These are phyloP conservation scores for Malassezia brasiliensis DNA, from an alignment of 1,284 basidiomycete genomes.

Conservation along the genomic window DNA sequence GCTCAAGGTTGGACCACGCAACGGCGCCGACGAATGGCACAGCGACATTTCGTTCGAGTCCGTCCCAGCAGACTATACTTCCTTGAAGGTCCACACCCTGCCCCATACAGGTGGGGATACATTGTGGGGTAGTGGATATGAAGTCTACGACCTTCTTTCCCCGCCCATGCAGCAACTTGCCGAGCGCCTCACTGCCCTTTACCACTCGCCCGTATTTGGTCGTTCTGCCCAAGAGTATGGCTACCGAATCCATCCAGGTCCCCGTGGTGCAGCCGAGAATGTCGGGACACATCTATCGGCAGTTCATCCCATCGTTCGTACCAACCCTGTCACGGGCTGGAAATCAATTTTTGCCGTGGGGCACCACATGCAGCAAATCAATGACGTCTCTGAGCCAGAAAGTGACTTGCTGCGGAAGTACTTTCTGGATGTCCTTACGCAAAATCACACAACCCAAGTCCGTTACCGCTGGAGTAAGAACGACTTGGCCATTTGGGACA, in stretches of 20 bases:
- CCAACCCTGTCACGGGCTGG: slow-evolving; percentile 59
- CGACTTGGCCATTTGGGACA: slow-evolving; percentile 33
- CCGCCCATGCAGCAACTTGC: slow-evolving; percentile 56
- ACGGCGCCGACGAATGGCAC: slow-evolving; percentile 17
- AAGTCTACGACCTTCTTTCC: slow-evolving; percentile 60
- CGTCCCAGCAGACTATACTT: slow-evolving; percentile 58
- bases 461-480: slow-evolving; percentile 51
- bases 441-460: slow-evolving; percentile 61
- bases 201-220: slow-evolving; percentile 19
- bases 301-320: slow-evolving; percentile 51
- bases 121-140: slow-evolving; percentile 54
- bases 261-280: slow-evolving; percentile 53
- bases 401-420: slow-evolving; percentile 54
- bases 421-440: slow-evolving; percentile 49
- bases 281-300: slow-evolving; percentile 56
- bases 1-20: neutral
- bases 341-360: slow-evolving; percentile 60
- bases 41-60: slow-evolving; percentile 64
- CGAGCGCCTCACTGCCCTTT: slow-evolving; percentile 44
- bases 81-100: slow-evolving; percentile 31
- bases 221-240: slow-evolving; percentile 24
- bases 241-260: slow-evolving; percentile 33
- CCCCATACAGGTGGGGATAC: slow-evolving; percentile 36
- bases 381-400: slow-evolving; percentile 58
- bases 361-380: slow-evolving; percentile 54